Conservation (phyloP, 2,329 filamentous ascomycete species). For the Fusarium cicatricum region DNA sequence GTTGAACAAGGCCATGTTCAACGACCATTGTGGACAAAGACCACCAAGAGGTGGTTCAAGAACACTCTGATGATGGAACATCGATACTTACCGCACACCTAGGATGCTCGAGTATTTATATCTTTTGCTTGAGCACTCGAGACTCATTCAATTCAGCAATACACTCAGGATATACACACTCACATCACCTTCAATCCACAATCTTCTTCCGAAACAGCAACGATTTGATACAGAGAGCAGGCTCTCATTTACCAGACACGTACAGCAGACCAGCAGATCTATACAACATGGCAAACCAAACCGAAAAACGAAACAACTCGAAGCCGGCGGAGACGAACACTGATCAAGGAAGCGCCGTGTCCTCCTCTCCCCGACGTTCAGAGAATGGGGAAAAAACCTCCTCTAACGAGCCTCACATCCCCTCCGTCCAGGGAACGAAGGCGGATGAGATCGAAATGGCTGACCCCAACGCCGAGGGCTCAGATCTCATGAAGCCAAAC, state of each 20-base stretch:
- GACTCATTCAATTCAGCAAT: not conserved
- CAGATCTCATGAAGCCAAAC: not conserved
- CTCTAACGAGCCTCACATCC: not conserved
- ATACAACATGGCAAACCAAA: not conserved
- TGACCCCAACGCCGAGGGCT: too few species aligned
- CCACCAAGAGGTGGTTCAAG: not conserved
- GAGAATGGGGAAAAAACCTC: conserved; percentile 2
- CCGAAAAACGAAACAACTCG: not conserved
- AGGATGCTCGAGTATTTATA: not conserved
- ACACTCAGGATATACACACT: too few species aligned
- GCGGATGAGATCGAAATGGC: not conserved
- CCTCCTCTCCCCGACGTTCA: not conserved
- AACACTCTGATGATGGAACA: not conserved
- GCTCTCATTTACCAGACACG: not conserved
- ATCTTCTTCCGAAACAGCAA: not conserved
- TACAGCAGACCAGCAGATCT: not conserved
- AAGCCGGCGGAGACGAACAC: not conserved
- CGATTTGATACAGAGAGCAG: not conserved
- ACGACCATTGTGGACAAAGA: not conserved
- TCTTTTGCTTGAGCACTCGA: not conserved
- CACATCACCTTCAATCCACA: not conserved
- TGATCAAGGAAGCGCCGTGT: not conserved
- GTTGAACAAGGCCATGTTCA: not conserved
- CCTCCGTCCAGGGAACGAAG: not conserved
- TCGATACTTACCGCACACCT: not conserved